These are phyloP conservation scores for Aspergillus ostianus DNA, from an alignment of 495 filamentous ascomycete species.

Conservation along the genomic window DNA sequence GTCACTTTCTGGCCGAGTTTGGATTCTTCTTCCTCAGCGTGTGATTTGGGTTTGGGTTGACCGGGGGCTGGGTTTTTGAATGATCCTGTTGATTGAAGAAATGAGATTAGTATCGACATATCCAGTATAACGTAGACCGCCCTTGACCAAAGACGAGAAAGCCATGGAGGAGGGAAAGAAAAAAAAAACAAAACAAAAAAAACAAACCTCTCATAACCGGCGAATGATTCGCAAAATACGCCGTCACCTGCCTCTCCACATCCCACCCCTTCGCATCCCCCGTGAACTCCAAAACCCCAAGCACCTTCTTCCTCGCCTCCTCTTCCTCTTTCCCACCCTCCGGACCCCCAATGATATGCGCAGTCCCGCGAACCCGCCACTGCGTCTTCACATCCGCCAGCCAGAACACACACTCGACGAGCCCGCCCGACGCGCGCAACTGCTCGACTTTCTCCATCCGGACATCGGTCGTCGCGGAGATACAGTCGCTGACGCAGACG, in stretches of 20 bases:
- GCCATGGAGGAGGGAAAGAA: neutral
- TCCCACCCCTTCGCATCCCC: slow-evolving; percentile 47
- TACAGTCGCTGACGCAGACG: slow-evolving; percentile 69
- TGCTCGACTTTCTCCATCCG: slow-evolving; percentile 81
- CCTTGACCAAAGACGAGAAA: no score
- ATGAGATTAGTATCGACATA: neutral
- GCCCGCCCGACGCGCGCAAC: slow-evolving; percentile 54
- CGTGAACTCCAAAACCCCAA: slow-evolving; percentile 27
- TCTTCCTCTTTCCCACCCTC: slow-evolving; percentile 50
- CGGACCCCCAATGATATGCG: slow-evolving; percentile 67
- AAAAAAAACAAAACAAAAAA: slow-evolving; percentile 8
- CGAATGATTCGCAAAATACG: slow-evolving; percentile 82
- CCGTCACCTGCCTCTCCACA: slow-evolving; percentile 74
- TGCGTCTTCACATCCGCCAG: slow-evolving; percentile 65
- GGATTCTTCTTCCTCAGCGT: slow-evolving; percentile 46
- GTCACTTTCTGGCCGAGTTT: slow-evolving; percentile 65
- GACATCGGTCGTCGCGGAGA: slow-evolving; percentile 82
- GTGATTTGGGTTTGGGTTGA: slow-evolving; percentile 40
- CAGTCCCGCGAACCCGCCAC: slow-evolving; percentile 78
- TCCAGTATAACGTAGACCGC: no score
- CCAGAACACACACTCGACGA: slow-evolving; percentile 86
- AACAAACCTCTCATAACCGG: slow-evolving; percentile 67
- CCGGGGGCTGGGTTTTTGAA: slow-evolving; percentile 81
- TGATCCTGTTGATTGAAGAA: slow-evolving; percentile 40
- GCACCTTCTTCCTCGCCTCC: slow-evolving; percentile 43